Percentiles rank a stretch among this genome's conserved stretches.
phyloP scores from a whole-genome alignment of 345 rosid species.

The Salix viminalis region DNA sequence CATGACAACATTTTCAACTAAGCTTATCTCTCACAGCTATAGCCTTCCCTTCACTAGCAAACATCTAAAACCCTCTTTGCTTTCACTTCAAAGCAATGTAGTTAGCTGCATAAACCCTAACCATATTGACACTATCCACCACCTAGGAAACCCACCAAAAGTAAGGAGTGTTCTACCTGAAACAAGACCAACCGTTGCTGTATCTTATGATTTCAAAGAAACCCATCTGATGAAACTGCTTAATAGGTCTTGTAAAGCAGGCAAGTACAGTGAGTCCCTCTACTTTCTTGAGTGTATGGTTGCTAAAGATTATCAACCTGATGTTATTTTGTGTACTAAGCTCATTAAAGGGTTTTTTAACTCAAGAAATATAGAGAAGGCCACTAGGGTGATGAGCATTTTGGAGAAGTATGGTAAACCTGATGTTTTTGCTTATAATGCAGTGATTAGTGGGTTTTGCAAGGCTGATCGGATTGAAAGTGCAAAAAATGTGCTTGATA shows the following conservation, averaged over 20 bases:
- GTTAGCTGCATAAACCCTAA: constrained; percentile 23
- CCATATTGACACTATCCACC: not conserved
- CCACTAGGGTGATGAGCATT: constrained; percentile 67
- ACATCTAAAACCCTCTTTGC: constrained; percentile 30
- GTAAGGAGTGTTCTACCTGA: constrained; percentile 28
- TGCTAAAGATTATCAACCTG: constrained; percentile 56
- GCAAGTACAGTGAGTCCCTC: constrained; percentile 59
- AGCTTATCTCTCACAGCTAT: constrained; percentile 19
- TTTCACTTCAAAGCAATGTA: constrained; percentile 13
- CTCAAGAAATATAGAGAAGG: constrained; percentile 50
- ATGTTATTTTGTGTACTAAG: constrained; percentile 69
- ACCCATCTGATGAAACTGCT: constrained; percentile 54
- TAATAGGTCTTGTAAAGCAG: constrained; percentile 51
- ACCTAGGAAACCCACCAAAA: constrained; percentile 16
- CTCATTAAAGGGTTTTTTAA: constrained; percentile 69
- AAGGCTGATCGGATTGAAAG: constrained; percentile 62
- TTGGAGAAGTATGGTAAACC: constrained; percentile 64
- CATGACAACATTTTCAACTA: constrained; percentile 36
- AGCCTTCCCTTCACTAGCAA: constrained; percentile 21
- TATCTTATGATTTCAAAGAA: constrained; percentile 55
- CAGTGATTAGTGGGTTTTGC: constrained; percentile 73
- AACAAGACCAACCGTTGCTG: constrained; percentile 39
- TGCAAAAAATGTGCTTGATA: constrained; percentile 51
- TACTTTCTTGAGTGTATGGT: constrained; percentile 69
- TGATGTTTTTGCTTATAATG: constrained; percentile 79